Percentiles rank a stretch among this genome's conserved stretches.
phyloP scores from a whole-genome alignment of 495 filamentous ascomycete species.

The Aspergillus sclerotioniger region DNA sequence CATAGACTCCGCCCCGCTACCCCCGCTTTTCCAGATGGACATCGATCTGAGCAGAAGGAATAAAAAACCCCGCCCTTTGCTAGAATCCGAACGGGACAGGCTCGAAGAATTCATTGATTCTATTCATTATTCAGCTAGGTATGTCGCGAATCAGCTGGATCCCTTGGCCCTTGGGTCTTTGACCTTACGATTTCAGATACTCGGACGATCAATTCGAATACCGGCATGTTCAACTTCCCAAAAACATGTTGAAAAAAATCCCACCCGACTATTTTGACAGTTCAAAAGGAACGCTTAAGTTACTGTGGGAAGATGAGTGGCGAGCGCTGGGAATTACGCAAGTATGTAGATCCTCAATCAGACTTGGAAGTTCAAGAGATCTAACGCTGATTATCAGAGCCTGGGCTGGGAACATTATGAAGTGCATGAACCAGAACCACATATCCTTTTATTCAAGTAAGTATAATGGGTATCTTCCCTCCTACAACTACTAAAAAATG shows the following conservation, averaged over 20 bases:
- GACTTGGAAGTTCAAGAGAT: not conserved
- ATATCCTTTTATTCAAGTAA: constrained; percentile 98
- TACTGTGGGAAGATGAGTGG: constrained; percentile 99
- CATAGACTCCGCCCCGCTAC: not conserved
- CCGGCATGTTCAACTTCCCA: constrained; percentile 94
- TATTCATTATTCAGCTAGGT: constrained; percentile 96
- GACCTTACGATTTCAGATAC: constrained; percentile 54
- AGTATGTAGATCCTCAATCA: constrained; percentile 46
- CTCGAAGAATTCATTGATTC: constrained; percentile 88
- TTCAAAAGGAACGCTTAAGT: constrained; percentile 85
- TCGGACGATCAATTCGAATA: constrained; percentile 88
- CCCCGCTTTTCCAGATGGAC: constrained; percentile 46
- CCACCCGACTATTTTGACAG: constrained; percentile 93
- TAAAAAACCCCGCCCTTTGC: constrained; percentile 72
- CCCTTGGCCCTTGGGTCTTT: no score
- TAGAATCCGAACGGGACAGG: constrained; percentile 74
- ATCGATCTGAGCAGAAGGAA: constrained; percentile 83
- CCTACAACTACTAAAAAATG: constrained; percentile 14
- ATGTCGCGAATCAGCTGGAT: constrained; percentile 5
- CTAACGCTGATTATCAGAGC: constrained; percentile 57
- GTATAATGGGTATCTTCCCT: constrained; percentile 26
- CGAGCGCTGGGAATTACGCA: constrained; percentile 93
- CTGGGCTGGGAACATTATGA: constrained; percentile 99
- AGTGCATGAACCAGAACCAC: constrained; percentile 96
- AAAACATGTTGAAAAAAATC: constrained; percentile 96